phyloP scores from a whole-genome alignment of 192 early-diverging fungal species.

The Coemansia sp. region DNA sequence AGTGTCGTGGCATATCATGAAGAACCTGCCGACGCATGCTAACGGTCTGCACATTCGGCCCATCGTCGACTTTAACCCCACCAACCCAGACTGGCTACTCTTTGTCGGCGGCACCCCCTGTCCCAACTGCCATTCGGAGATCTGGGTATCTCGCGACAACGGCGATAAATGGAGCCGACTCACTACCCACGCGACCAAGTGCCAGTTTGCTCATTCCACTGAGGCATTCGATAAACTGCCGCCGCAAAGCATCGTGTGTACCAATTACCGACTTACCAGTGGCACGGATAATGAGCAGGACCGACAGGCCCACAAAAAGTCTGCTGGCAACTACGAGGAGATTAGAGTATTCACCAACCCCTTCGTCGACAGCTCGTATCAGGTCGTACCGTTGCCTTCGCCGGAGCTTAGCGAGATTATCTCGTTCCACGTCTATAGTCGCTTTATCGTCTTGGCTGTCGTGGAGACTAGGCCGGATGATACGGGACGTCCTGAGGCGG shows the following conservation, averaged over 20 bases:
- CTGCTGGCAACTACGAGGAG: conserved; percentile 66
- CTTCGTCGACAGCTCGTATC: conserved; percentile 12
- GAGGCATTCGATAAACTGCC: conserved; percentile 60
- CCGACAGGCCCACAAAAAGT: conserved; percentile 17
- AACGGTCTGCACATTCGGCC: conserved; percentile 66
- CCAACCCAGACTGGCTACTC: conserved; percentile 83
- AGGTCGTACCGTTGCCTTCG: conserved; percentile 15
- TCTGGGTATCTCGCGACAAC: conserved; percentile 70
- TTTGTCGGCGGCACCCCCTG: conserved; percentile 67
- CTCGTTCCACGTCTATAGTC: conserved; percentile 34
- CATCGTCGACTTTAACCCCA: conserved; percentile 87
- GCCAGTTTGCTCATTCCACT: conserved; percentile 70
- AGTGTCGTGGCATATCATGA: conserved; percentile 48
- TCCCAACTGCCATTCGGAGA: conserved; percentile 66
- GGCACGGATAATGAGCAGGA: conserved; percentile 54
- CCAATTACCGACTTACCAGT: conserved; percentile 61
- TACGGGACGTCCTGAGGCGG: conserved; percentile 16
- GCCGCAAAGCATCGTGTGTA: conserved; percentile 76
- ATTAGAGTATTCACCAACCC: conserved; percentile 58
- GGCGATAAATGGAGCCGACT: conserved; percentile 73
- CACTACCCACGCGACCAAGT: conserved; percentile 82
- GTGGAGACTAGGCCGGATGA: conserved; percentile 17
- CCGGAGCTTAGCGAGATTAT: conserved; percentile 26
- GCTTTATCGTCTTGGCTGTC: conserved; percentile 44
- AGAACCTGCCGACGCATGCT: conserved; percentile 57